These are phyloP conservation scores for Fusarium neocosmosporiellum DNA, from an alignment of 2,329 filamentous ascomycete genomes.

Conservation along the genomic window DNA sequence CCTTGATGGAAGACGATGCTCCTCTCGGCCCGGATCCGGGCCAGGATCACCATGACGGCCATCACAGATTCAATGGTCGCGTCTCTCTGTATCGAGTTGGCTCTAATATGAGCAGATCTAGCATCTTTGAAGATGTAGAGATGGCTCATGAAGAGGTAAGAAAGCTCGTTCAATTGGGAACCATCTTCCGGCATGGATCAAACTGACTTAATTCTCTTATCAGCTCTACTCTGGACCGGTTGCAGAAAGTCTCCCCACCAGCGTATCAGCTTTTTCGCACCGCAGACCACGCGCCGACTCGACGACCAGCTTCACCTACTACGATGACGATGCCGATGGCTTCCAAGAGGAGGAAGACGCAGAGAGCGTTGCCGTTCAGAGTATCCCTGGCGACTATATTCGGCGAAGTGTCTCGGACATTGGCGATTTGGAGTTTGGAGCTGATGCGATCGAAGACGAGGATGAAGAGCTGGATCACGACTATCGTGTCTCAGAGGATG, in stretches of 20 bases:
- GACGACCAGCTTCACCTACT: constrained; percentile 89
- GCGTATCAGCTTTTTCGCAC: constrained; percentile 90
- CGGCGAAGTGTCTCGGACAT: constrained; percentile 52
- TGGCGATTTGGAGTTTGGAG: constrained; percentile 53
- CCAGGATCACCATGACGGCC: constrained; percentile 31
- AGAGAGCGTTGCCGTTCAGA: constrained; percentile 46
- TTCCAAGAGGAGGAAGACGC: constrained; percentile 47
- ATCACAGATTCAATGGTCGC: constrained; percentile 36
- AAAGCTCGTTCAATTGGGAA: neutral
- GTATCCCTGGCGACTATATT: constrained; percentile 38
- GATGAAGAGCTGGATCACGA: constrained; percentile 57
- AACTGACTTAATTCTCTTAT: constrained; percentile 16
- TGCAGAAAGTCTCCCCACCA: constrained; percentile 95
- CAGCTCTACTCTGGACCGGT: constrained; percentile 90
- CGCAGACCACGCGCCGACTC: constrained; percentile 85
- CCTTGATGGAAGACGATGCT: constrained; percentile 46
- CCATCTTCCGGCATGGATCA: neutral
- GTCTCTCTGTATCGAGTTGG: constrained; percentile 69
- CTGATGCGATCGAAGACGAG: constrained; percentile 55
- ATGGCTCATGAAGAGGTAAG: constrained; percentile 95
- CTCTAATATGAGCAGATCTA: constrained; percentile 79
- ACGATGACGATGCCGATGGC: constrained; percentile 70
- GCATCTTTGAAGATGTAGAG: constrained; percentile 94
- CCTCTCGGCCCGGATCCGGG: constrained; percentile 28
- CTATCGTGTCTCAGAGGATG: constrained; percentile 53